phyloP scores from a whole-genome alignment of 805 yeast genomes.

The Wickerhamiella azyma region DNA sequence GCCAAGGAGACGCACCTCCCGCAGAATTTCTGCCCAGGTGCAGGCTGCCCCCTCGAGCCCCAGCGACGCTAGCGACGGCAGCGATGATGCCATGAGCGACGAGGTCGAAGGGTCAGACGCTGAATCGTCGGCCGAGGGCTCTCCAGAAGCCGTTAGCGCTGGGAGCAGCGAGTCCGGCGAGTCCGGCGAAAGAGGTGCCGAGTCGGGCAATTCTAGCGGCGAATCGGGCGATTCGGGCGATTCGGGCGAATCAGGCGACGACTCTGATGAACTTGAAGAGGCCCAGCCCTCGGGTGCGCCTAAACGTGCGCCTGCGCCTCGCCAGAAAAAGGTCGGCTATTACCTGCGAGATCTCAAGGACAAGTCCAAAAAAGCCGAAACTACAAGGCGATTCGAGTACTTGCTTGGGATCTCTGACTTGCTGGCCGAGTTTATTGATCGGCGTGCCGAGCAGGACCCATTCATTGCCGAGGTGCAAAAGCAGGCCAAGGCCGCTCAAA shows the following conservation, averaged over 20 bases:
- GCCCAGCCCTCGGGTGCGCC: no score
- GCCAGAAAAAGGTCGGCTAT: neutral
- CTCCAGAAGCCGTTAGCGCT: neutral
- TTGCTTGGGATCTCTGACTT: conserved; percentile 67
- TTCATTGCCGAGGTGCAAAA: conserved; percentile 31
- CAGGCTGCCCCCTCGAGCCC: neutral
- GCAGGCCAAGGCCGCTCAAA: conserved; percentile 19
- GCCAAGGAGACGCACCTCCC: neutral
- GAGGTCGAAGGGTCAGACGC: neutral
- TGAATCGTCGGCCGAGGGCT: neutral
- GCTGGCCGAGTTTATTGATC: conserved; percentile 73
- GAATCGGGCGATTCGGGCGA: no score
- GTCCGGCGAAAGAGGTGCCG: neutral
- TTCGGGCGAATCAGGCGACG: no score
- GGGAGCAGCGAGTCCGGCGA: no score
- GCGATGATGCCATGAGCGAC: neutral
- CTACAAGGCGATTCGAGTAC: conserved; percentile 65
- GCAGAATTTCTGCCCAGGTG: neutral
- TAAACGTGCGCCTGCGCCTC: neutral
- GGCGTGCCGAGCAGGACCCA: conserved; percentile 64
- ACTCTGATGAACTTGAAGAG: no score
- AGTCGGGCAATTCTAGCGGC: neutral
- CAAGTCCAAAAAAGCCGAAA: conserved; percentile 30
- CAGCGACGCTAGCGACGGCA: neutral
- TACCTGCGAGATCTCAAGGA: neutral